Conservation (phyloP, 2,329 filamentous ascomycete genomes). For the Sphaerulina vaccinii region DNA sequence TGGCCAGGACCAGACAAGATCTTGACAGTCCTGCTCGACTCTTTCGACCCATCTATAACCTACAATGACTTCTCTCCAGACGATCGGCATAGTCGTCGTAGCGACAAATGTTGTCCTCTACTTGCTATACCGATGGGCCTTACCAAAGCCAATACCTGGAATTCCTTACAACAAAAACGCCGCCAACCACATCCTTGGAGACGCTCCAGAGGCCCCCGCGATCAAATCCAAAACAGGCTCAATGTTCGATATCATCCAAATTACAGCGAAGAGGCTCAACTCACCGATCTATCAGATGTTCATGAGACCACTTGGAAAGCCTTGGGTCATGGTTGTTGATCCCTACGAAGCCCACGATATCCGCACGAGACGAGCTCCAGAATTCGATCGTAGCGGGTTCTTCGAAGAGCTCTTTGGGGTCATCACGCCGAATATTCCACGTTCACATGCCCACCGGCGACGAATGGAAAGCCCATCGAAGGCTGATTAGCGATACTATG, state of each 20-base stretch:
- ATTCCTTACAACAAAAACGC: conserved; percentile 49
- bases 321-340: conserved; percentile 48
- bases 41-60: no score
- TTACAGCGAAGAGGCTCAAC: conserved; percentile 22
- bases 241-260: conserved; percentile 20
- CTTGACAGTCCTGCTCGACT: no score
- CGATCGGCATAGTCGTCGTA: no score
- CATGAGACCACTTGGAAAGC: conserved; percentile 44
- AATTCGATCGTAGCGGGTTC: conserved; percentile 46
- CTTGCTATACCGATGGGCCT: conserved; percentile 11
- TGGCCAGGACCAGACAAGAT: no score
- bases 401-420: conserved; percentile 33
- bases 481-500: conserved; percentile 34
- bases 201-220: conserved; percentile 44
- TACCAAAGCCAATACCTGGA: conserved; percentile 47
- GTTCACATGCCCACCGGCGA: conserved; percentile 29
- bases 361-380: conserved; percentile 44
- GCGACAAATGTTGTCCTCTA: not conserved
- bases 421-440: conserved; percentile 29
- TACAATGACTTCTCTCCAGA: no score
- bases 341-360: conserved; percentile 48
- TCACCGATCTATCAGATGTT: conserved; percentile 52
- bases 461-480: conserved; percentile 31
- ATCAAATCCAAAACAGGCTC: conserved; percentile 38
- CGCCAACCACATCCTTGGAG: conserved; percentile 42